These are phyloP conservation scores for Clavispora carvajalis DNA, from an alignment of 805 yeast species.

Conservation along the genomic window DNA sequence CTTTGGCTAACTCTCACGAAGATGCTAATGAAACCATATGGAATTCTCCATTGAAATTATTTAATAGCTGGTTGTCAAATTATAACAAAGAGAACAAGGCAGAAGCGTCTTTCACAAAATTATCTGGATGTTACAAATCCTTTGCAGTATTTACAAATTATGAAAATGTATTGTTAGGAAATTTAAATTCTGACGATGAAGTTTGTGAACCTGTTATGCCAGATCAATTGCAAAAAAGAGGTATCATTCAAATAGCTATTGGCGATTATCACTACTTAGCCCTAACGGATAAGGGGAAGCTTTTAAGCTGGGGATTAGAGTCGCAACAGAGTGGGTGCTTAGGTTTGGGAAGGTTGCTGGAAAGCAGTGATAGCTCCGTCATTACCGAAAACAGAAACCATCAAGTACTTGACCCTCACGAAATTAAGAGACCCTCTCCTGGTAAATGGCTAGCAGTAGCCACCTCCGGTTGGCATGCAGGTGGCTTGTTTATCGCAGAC, in stretches of 20 bases:
- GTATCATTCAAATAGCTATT: constrained; percentile 51
- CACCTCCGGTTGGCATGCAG: constrained; percentile 80
- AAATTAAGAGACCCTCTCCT: constrained; percentile 1
- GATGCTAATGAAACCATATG: background rate
- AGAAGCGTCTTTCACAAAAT: constrained; percentile 38
- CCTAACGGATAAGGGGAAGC: constrained; percentile 49
- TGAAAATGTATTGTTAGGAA: constrained; percentile 42
- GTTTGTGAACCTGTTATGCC: constrained; percentile 25
- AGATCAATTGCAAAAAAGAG: constrained; percentile 39
- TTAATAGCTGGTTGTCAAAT: constrained; percentile 27
- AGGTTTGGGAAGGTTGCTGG: constrained; percentile 44
- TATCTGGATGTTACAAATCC: constrained; percentile 50
- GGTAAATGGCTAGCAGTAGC: constrained; percentile 55
- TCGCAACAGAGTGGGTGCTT: constrained; percentile 59
- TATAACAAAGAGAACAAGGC: constrained; percentile 12
- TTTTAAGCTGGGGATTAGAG: constrained; percentile 68
- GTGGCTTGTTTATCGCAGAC: constrained; percentile 42
- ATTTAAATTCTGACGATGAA: constrained; percentile 3
- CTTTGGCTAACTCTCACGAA: background rate
- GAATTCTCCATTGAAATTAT: constrained; percentile 16
- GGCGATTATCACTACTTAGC: constrained; percentile 74
- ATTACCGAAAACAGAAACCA: constrained; percentile 10
- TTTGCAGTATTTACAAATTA: constrained; percentile 54
- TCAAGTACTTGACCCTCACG: constrained; percentile 35
- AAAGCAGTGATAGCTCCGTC: constrained; percentile 7